Evolutionary conservation across 352 stramenopile genomes (phyloP), one percentile per base, ranked within the genome.

Genomic region (Aphanomyces stellatus): DNA sequence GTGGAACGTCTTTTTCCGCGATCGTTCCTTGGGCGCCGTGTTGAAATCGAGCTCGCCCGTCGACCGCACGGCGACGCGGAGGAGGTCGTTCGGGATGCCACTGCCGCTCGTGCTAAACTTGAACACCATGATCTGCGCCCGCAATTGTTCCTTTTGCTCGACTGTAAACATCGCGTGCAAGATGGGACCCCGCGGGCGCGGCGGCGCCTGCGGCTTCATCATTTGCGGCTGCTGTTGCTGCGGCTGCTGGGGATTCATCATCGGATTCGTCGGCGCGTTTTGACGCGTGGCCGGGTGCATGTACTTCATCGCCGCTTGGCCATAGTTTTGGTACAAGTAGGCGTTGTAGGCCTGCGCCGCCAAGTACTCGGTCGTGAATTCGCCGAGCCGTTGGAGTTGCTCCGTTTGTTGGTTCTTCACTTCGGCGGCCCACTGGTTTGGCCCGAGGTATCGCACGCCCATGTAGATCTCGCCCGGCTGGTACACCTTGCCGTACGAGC

Each of bases 61-160:
- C 19, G 34, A 37, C 8, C 48, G 48, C 78, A 85, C 62, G 7
- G 87, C 87, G 24, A 84, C 77, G 24, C 71, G 76, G 17, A 93
- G 65, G 65, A 91, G 76, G 24, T 93, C 83, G 30, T 85, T 88
- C 30, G 85, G 80, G 53, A 94, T 94, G 2, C 76, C 80, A 19
- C 80, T 82, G 17, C 83, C 86, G 4, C 80, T 92, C 4, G 85
- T 89, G 22, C 83, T 90, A 70, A 90, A 94, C 62, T 96, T 96
- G 73, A 96, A 96, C 57, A 93, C 84, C 85, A 96, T 94, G 70
- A 96, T 96, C 64, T 96, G 87, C 35, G 87, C 84, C 57, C 87
- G 82, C 13, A 96, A 61, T 33, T 96, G 87, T 55, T 96, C 87
- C 65, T 95, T 95, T 59, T 95, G 87, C 61, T 95, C 87, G 22